Conservation (phyloP, 306 rosid species). For the Pyrus betulifolia region DNA sequence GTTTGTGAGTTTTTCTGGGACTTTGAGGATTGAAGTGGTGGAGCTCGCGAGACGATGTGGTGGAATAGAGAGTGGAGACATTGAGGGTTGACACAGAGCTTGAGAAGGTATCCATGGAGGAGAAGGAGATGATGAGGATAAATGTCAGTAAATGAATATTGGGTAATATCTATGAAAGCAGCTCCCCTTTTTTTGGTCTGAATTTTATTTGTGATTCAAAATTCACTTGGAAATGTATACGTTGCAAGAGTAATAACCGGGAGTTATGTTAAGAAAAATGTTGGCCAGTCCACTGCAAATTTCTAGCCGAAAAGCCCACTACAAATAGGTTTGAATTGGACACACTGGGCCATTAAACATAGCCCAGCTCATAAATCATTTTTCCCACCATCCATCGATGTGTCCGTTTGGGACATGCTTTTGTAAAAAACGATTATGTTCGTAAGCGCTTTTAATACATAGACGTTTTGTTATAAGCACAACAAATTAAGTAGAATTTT, state of each 20-base stretch:
- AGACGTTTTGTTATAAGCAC: too few relatives aligned
- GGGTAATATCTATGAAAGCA: too few relatives aligned
- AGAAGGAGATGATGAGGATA: neutral
- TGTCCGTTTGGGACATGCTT: too few relatives aligned
- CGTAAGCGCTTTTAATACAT: too few relatives aligned
- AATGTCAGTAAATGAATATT: neutral
- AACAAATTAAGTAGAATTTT: too few relatives aligned
- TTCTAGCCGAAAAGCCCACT: too few relatives aligned
- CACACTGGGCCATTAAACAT: neutral
- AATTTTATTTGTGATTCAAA: neutral
- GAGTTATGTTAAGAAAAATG: neutral
- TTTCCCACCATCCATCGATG: too few relatives aligned
- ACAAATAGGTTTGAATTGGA: too few relatives aligned
- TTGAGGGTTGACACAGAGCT: conserved; percentile 57
- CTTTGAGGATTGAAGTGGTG: conserved; percentile 24
- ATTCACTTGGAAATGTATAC: neutral
- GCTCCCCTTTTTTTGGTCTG: neutral
- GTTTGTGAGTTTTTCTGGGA: conserved; percentile 11
- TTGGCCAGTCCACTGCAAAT: neutral
- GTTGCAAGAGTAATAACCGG: neutral
- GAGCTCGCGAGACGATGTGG: conserved; percentile 37
- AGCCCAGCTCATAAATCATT: neutral
- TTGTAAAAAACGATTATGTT: too few relatives aligned
- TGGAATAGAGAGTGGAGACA: conserved; percentile 26
- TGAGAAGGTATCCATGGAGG: conserved; percentile 66